phyloP scores from a whole-genome alignment of 352 stramenopile genomes.

The Globisporangium polare region DNA sequence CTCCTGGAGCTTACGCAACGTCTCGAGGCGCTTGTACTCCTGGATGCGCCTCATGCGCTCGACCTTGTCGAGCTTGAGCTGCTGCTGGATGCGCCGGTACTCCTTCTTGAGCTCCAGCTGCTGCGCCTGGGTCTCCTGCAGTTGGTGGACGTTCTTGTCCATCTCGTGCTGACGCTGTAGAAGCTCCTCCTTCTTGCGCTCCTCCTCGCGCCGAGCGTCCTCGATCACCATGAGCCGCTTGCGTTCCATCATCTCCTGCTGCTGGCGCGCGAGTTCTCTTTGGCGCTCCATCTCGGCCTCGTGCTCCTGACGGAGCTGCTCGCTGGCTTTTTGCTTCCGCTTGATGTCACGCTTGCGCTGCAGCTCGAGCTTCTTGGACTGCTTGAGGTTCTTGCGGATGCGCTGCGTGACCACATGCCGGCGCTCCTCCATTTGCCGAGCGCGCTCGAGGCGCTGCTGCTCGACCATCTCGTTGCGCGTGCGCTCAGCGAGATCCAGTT shows the following conservation, averaged over 20 bases:
- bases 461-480: conserved; percentile 72
- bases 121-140: conserved; percentile 65
- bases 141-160: conserved; percentile 61
- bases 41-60: conserved; percentile 90
- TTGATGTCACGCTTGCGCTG: conserved; percentile 65
- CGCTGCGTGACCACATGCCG: conserved; percentile 51
- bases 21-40: conserved; percentile 91
- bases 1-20: conserved; percentile 82
- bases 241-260: conserved; percentile 67
- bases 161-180: conserved; percentile 62
- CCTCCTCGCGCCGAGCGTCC: conserved; percentile 66
- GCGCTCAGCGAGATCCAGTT: conserved; percentile 63
- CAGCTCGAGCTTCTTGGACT: conserved; percentile 54
- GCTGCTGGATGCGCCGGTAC: conserved; percentile 73
- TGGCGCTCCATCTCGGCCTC: conserved; percentile 57
- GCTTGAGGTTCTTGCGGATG: conserved; percentile 68
- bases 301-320: conserved; percentile 48
- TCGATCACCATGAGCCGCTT: conserved; percentile 71
- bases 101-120: conserved; percentile 82
- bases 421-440: conserved; percentile 62
- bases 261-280: conserved; percentile 48
- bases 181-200: conserved; percentile 65
- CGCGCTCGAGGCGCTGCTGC: conserved; percentile 57
- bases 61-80: conserved; percentile 89
- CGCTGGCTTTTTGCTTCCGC: conserved; percentile 55